phyloP scores from a whole-genome alignment of 306 rosid genomes.

The Lupinus albus region DNA sequence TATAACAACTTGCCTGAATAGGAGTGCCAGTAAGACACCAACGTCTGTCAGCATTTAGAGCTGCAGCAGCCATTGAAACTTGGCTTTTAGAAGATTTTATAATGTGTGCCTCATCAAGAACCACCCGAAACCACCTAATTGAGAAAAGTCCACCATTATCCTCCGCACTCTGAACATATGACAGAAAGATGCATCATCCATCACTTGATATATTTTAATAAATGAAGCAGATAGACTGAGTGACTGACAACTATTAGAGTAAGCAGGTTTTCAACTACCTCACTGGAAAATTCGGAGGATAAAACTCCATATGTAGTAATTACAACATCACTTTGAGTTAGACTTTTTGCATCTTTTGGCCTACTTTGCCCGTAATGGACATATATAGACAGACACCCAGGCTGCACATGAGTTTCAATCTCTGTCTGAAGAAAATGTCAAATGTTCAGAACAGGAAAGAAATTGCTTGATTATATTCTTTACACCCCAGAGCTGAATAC shows the following conservation, averaged over 20 bases:
- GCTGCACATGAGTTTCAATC: constrained; percentile 79
- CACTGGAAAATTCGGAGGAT: constrained; percentile 82
- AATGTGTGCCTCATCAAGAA: constrained; percentile 96
- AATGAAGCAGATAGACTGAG: constrained; percentile 34
- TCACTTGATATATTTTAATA: constrained; percentile 27
- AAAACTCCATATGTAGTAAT: constrained; percentile 87
- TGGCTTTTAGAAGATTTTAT: constrained; percentile 94
- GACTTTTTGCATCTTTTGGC: constrained; percentile 75
- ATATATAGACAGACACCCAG: constrained; percentile 75
- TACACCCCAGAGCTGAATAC: constrained; percentile 19
- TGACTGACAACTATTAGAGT: constrained; percentile 17
- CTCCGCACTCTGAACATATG: constrained; percentile 62
- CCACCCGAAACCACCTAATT: constrained; percentile 88
- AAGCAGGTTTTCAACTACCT: constrained; percentile 60
- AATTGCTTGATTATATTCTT: constrained; percentile 14
- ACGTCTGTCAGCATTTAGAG: constrained; percentile 81
- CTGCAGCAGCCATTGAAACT: constrained; percentile 77
- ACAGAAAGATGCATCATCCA: constrained; percentile 36
- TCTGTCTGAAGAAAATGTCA: constrained; percentile 71
- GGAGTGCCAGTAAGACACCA: constrained; percentile 99
- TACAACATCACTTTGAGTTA: constrained; percentile 76
- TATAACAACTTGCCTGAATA: constrained; percentile 64
- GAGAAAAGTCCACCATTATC: constrained; percentile 79
- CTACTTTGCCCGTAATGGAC: constrained; percentile 94
- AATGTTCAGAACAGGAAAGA: constrained; percentile 39